Conservation (phyloP, 768 basidiomycete genomes). For the Tulasnella sp. region DNA sequence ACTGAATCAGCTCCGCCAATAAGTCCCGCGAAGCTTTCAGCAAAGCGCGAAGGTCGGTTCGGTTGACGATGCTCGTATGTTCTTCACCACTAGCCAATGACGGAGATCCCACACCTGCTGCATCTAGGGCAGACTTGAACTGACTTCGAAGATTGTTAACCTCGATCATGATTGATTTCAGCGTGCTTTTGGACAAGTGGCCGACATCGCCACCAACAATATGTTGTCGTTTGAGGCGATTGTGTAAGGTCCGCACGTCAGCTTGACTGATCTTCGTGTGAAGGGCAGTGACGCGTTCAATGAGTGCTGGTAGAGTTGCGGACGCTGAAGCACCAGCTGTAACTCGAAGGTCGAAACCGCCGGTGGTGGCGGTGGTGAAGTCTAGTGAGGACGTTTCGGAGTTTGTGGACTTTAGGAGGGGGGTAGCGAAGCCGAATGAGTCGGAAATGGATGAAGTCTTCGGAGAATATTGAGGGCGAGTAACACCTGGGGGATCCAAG, state of each 20-base stretch:
- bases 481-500: background rate
- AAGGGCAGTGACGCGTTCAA: slow-evolving; percentile 59
- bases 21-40: slow-evolving; percentile 85
- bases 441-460: slow-evolving; percentile 66
- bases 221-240: slow-evolving; percentile 88
- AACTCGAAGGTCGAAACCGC: background rate
- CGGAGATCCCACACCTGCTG: slow-evolving; percentile 41
- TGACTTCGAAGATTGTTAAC: slow-evolving; percentile 66
- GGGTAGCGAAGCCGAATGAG: slow-evolving; percentile 25
- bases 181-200: slow-evolving; percentile 81
- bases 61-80: slow-evolving; percentile 56
- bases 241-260: slow-evolving; percentile 85
- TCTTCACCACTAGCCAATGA: slow-evolving; percentile 67
- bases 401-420: slow-evolving; percentile 15
- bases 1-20: slow-evolving; percentile 77
- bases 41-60: slow-evolving; percentile 79
- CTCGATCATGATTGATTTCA: slow-evolving; percentile 74
- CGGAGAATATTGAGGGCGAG: slow-evolving; percentile 45
- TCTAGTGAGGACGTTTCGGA: slow-evolving; percentile 32
- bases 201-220: slow-evolving; percentile 77
- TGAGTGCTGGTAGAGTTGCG: slow-evolving; percentile 43
- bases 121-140: slow-evolving; percentile 58
- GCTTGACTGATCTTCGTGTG: slow-evolving; percentile 69
- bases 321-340: background rate
- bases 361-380: background rate